Evolutionary conservation across 306 rosid genomes (phyloP), one percentile per base, ranked within the genome.

Genomic region (Purshia tridentata): DNA sequence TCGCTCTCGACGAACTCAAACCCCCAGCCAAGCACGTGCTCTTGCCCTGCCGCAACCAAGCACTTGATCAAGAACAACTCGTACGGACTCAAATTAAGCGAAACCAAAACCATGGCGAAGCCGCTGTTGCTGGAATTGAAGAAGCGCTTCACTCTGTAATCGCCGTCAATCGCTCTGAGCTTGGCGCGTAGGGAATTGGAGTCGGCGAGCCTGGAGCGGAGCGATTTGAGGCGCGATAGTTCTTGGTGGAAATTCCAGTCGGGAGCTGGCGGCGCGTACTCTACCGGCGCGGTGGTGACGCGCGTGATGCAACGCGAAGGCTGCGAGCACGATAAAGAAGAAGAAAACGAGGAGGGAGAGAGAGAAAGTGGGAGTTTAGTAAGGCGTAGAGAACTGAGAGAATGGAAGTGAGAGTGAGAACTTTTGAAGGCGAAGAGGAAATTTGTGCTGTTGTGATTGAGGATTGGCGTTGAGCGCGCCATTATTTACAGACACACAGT

Each of bases 41-140:
- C 93, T 58, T 95, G 98, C 55, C 98, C 96, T 4, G 91, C 84
- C 41, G 98, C 98, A n/a, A 91, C 93, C 74, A 90, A 59, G 64
- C 97, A 90, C 77, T 91, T 88, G 58, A 91, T 80, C 84, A 90
- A 73, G 72, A 78, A 91, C 68, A 82, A 50, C 5, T 82, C 86
- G 5, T 71, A 37, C 1, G 82, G 59, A 29, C 58, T 80, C 85
- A 88, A 72, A 44, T 44, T 76, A 2, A 89, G 76, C 52, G 79
- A 62, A 4, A 72, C 67, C 12, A 86, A 72, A 78, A 73, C 86
- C 82, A 78, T 75, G 40, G 72, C 70, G 55, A 86, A 66, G 22
- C 77, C 57, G 16, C 65, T 75, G 37, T 70, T 50, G 53, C 60
- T 71, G 9, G 89, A 87, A 16, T 76, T 39, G 80, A 90, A 91